Base-by-base conservation (phyloP, 2,329 filamentous ascomycete genomes). In the Paraconiothyrium brasiliense region DNA sequence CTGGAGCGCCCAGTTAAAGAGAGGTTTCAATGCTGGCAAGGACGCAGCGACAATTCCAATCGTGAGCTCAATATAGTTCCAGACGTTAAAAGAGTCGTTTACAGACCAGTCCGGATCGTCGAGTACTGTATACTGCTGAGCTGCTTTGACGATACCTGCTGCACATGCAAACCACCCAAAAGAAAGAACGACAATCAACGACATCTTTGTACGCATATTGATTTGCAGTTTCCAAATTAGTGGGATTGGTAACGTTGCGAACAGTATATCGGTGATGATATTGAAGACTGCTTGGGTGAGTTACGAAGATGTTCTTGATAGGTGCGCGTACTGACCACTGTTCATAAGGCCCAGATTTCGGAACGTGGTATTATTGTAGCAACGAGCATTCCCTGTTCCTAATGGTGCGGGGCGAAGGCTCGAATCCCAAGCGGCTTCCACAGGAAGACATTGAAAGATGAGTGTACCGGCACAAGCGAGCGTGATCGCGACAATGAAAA, bases 301-400 rank as follows among this genome's bases (percentile, higher is more conserved):
- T 16, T 70, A 58, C 27, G 22, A 32, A 39, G 22, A 27, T 13
- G 22, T 14, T 20, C 3, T 32, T 14, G 47, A 9, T 30, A 2
- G 16, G 16, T 41, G 20, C 22, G 24, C 32, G 9, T 63, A 63
- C 74, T 68, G 64, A 80, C 79, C 71, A 67, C 80, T 81, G 69
- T 84, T 83, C 68, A 81, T 79, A n/a, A 85, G 68, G 14, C 81
- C 82, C 27, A 85, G 75, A 32, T 76, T 73, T n/a, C 73, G 77
- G 65, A 82, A 84, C 0, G 77, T 79, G 2, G 57, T 61, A 35
- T 71, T 69, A 11, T 74, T 77, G 64, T 80, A 83, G 67, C 84
- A 86, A n/a, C 75, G 77, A 0, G 81, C 80, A 22, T 64, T 71
- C 7, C 68, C 70, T 4, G 57, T 69, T 3, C 67, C 71, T 4